Conservation (phyloP, 768 basidiomycete genomes). For the Pleurotus tuoliensis region DNA sequence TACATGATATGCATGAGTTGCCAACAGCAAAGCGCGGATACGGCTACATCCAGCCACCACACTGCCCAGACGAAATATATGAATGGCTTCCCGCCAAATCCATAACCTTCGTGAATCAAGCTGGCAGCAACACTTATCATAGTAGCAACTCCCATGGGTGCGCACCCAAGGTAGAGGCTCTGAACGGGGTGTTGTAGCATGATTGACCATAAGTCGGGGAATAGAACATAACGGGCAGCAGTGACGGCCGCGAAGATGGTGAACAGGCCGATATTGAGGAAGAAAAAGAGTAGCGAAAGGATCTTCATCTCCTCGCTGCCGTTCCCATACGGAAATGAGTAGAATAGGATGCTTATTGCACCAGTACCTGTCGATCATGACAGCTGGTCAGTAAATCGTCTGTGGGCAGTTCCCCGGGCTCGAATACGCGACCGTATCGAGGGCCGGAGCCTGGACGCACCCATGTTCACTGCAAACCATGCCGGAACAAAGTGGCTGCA, state of each 20-base stretch:
- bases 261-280: constrained; percentile 41
- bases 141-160: constrained; percentile 52
- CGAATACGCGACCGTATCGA: neutral
- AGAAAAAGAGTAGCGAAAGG: constrained; percentile 14
- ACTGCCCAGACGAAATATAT: constrained; percentile 28
- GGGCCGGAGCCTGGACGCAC: constrained; percentile 18
- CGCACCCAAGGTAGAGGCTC: constrained; percentile 40
- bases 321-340: constrained; percentile 51
- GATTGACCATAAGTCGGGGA: constrained; percentile 36
- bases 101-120: constrained; percentile 35
- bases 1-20: constrained; percentile 66
- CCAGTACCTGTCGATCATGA: constrained; percentile 33
- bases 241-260: constrained; percentile 35
- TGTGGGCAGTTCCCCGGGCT: no score
- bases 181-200: constrained; percentile 48
- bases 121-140: constrained; percentile 42
- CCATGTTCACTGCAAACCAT: constrained; percentile 43
- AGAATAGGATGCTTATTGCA: constrained; percentile 52
- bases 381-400: no score
- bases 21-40: constrained; percentile 44
- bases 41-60: constrained; percentile 8
- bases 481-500: constrained; percentile 36
- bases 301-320: constrained; percentile 35
- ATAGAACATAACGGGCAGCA: constrained; percentile 35
- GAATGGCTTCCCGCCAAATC: constrained; percentile 45